Percentiles rank a stretch among this genome's conserved stretches.
These are phyloP conservation scores for Teratosphaeria pseudoeucalypti DNA, from an alignment of 2,329 filamentous ascomycete genomes.

Conservation along the genomic window DNA sequence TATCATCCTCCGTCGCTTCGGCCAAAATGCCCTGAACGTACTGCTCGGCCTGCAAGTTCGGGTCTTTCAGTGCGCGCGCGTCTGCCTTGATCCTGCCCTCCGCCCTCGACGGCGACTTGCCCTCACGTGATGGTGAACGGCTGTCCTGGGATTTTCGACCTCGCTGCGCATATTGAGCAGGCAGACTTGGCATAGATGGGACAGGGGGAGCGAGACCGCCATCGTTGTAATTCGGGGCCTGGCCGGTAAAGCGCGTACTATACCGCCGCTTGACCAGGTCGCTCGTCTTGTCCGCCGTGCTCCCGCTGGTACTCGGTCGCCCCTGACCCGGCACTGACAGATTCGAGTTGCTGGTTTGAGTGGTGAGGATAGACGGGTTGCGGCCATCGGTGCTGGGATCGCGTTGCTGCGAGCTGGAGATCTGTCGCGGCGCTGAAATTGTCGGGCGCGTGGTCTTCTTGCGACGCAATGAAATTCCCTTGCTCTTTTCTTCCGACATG, in stretches of 20 bases:
- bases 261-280: slow-evolving; percentile 92
- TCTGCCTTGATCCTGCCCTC: slow-evolving; percentile 55
- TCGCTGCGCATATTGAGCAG: slow-evolving; percentile 43
- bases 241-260: slow-evolving; percentile 68
- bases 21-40: slow-evolving; percentile 53
- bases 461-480: slow-evolving; percentile 49
- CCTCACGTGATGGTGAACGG: slow-evolving; percentile 6
- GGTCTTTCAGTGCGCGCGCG: slow-evolving; percentile 66
- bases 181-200: slow-evolving; percentile 50
- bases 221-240: slow-evolving; percentile 58
- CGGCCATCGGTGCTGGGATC: slow-evolving; percentile 11
- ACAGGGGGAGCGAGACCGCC: slow-evolving; percentile 46
- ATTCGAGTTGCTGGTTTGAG: slow-evolving; percentile 9
- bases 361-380: slow-evolving; percentile 13
- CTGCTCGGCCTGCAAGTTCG: slow-evolving; percentile 69
- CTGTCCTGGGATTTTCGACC: not conserved
- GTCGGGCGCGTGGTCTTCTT: slow-evolving; percentile 51
- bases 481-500: slow-evolving; percentile 41
- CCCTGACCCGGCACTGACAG: slow-evolving; percentile 4
- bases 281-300: slow-evolving; percentile 40
- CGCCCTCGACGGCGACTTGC: slow-evolving; percentile 30
- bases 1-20: slow-evolving; percentile 80
- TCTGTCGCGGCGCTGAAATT: slow-evolving; percentile 51
- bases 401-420: slow-evolving; percentile 20
- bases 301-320: slow-evolving; percentile 25